Evolutionary conservation across 345 rosid species (phyloP).

Genomic region (Eucalyptus cladocalyx): DNA sequence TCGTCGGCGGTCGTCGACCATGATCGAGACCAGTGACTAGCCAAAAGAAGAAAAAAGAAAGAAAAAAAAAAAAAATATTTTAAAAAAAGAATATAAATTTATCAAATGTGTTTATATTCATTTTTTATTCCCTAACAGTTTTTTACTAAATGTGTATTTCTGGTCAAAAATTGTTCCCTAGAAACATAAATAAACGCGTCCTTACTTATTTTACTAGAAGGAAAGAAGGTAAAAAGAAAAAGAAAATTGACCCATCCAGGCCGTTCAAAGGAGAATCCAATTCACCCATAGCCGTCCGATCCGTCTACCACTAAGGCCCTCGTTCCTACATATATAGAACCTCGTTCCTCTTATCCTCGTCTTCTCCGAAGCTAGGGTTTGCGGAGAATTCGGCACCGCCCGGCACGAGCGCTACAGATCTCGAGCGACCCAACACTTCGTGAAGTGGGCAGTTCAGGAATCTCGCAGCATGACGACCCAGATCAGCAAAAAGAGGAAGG

Average conservation of each 20-base stretch:
- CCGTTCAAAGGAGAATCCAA: neutral
- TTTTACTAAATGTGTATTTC: too few relatives aligned
- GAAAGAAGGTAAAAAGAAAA: neutral
- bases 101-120: too few relatives aligned
- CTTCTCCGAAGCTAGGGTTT: neutral
- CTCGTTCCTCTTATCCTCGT: neutral
- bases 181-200: too few relatives aligned
- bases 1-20: too few relatives aligned
- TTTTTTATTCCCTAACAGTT: too few relatives aligned
- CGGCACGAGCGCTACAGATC: neutral
- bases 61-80: too few relatives aligned
- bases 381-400: neutral
- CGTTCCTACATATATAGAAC: neutral
- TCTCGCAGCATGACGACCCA: conserved; percentile 41
- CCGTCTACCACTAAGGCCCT: neutral
- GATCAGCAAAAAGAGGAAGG: conserved; percentile 78
- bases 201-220: too few relatives aligned
- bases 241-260: neutral
- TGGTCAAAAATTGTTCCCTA: too few relatives aligned
- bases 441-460: neutral
- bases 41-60: too few relatives aligned
- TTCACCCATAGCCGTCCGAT: neutral
- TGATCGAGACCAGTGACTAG: too few relatives aligned
- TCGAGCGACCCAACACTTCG: neutral
- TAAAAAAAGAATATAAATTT: too few relatives aligned